Percentiles rank a stretch among this genome's conserved stretches.
phyloP scores from a whole-genome alignment of 2,329 filamentous ascomycete genomes.

The Septoria petroselini region DNA sequence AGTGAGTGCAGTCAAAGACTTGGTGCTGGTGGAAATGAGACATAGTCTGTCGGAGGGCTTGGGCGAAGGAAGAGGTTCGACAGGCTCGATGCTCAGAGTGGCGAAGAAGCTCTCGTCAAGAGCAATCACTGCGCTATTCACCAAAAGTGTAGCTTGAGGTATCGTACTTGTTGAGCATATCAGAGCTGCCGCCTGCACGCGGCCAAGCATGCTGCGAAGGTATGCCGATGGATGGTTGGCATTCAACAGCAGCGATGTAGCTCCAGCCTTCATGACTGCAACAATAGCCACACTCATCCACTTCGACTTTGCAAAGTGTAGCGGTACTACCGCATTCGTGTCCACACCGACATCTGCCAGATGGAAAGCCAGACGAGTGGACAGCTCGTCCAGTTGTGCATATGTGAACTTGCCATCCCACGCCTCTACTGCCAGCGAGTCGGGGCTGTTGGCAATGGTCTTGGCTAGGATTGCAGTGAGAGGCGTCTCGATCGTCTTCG shows the following conservation, averaged over 20 bases:
- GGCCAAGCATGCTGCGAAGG: constrained; percentile 29
- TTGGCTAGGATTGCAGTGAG: constrained; percentile 27
- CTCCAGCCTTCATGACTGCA: constrained; percentile 36
- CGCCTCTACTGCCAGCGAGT: constrained; percentile 29
- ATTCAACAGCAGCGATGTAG: constrained; percentile 32
- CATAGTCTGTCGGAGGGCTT: neutral
- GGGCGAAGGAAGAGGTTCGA: neutral
- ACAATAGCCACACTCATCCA: constrained; percentile 33
- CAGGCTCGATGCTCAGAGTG: neutral
- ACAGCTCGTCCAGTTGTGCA: constrained; percentile 26
- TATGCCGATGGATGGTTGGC: constrained; percentile 28
- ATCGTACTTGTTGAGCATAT: constrained; percentile 1
- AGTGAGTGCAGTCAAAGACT: constrained; percentile 4
- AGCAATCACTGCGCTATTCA: neutral
- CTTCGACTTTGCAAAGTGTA: constrained; percentile 32
- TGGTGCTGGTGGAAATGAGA: constrained; percentile 42
- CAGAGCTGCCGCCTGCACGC: constrained; percentile 1
- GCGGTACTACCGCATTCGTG: constrained; percentile 17
- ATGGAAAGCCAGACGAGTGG: constrained; percentile 6
- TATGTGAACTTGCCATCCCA: constrained; percentile 34
- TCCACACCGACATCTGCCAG: constrained; percentile 5
- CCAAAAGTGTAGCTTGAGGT: neutral
- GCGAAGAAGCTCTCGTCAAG: constrained; percentile 6
- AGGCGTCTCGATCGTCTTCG: constrained; percentile 15
- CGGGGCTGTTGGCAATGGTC: constrained; percentile 18